Evolutionary conservation across 495 filamentous ascomycete species (phyloP).

Genomic region (Neurospora tetrasperma): DNA sequence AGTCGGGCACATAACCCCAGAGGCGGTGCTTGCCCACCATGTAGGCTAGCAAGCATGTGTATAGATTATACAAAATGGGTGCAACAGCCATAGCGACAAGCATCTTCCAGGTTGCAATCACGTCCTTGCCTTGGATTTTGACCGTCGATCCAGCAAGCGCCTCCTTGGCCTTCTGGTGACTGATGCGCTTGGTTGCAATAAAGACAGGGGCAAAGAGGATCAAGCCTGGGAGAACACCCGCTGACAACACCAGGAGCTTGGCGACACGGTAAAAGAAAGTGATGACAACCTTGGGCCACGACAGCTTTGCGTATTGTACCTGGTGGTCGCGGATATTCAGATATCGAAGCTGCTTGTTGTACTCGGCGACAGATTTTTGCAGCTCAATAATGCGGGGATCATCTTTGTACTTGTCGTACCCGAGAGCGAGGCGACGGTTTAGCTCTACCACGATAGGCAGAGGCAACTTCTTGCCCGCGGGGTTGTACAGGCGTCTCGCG

Average conservation of each 20-base stretch:
- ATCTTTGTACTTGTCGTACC: slow-evolving; percentile 86
- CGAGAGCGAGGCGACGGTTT: slow-evolving; percentile 84
- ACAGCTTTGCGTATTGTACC: slow-evolving; percentile 82
- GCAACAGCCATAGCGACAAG: slow-evolving; percentile 84
- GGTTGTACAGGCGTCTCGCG: slow-evolving; percentile 85
- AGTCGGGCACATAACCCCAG: slow-evolving; percentile 66
- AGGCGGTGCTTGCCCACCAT: slow-evolving; percentile 75
- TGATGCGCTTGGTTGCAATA: slow-evolving; percentile 77
- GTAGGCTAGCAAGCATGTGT: slow-evolving; percentile 61
- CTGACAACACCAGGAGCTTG: slow-evolving; percentile 65
- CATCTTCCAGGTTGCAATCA: slow-evolving; percentile 98
- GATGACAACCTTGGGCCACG: slow-evolving; percentile 59
- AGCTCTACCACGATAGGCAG: slow-evolving; percentile 92
- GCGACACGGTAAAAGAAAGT: slow-evolving; percentile 69
- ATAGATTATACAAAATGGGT: slow-evolving; percentile 73
- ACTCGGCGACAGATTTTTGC: slow-evolving; percentile 66
- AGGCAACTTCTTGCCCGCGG: slow-evolving; percentile 85
- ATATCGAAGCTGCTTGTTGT: slow-evolving; percentile 80
- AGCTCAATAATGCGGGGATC: slow-evolving; percentile 76
- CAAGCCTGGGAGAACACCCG: slow-evolving; percentile 78
- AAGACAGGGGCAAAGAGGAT: slow-evolving; percentile 89
- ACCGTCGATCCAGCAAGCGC: slow-evolving; percentile 88
- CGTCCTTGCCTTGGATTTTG: slow-evolving; percentile 87
- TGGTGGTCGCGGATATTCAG: slow-evolving; percentile 90
- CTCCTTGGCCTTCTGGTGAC: slow-evolving; percentile 79